These are phyloP conservation scores for Penicillium lividum DNA, from an alignment of 495 filamentous ascomycete genomes.

Conservation along the genomic window DNA sequence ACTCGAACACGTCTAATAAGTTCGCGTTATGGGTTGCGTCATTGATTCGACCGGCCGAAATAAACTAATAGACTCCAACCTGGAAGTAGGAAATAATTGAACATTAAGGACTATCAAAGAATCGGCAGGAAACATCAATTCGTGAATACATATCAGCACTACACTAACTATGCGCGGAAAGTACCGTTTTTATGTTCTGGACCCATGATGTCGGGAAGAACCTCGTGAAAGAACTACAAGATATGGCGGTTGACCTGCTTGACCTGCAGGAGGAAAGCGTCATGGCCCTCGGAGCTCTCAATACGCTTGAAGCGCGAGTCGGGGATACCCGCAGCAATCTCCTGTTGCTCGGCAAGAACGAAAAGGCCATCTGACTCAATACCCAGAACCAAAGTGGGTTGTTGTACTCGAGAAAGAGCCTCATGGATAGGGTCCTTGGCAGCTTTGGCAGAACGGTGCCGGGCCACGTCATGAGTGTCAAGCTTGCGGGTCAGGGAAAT, in stretches of 20 bases:
- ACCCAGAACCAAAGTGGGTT: slow-evolving; percentile 85
- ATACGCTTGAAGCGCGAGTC: slow-evolving; percentile 78
- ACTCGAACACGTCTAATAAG: too few species aligned
- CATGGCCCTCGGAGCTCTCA: slow-evolving; percentile 91
- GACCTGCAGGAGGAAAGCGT: slow-evolving; percentile 95
- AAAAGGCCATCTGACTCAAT: slow-evolving; percentile 96
- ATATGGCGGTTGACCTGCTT: slow-evolving; percentile 93
- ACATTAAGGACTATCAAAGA: too few species aligned
- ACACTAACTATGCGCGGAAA: too few species aligned
- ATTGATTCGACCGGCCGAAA: too few species aligned
- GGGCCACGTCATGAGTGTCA: slow-evolving; percentile 92
- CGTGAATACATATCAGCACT: too few species aligned
- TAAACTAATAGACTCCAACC: too few species aligned
- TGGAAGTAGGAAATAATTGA: too few species aligned
- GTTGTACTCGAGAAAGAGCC: slow-evolving; percentile 78
- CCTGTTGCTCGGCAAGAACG: slow-evolving; percentile 92
- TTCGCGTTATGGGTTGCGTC: too few species aligned
- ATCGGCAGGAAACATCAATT: too few species aligned
- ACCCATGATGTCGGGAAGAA: slow-evolving; percentile 82
- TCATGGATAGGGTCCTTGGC: slow-evolving; percentile 58
- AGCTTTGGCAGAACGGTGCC: slow-evolving; percentile 54
- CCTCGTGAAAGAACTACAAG: slow-evolving; percentile 77
- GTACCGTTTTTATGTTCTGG: too few species aligned
- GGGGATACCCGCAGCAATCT: slow-evolving; percentile 81
- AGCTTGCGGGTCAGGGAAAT: slow-evolving; percentile 98